Evolutionary conservation across 169 alveolate genomes (phyloP), one percentile per base, ranked within the genome.

Genomic region (Plasmodium adleri): DNA sequence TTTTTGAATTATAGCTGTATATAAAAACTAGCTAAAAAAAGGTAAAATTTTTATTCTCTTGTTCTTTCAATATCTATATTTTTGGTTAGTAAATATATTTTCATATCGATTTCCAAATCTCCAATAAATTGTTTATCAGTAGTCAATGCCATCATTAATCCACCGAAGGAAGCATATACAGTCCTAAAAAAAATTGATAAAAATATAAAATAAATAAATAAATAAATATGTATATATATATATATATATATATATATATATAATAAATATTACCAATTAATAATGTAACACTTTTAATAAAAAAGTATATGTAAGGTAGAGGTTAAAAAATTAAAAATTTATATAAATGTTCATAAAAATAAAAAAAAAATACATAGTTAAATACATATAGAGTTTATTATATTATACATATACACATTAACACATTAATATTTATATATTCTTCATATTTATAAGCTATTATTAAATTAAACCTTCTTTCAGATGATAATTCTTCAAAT

Each of bases 91-190:
- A 96, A 92, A 76, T 95, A 96, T n/a, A 96, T 89, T 68, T 97
- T 88, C 98, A 96, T 96, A 72, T 96, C 98, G 22, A 96, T 80
- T 63, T 96, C 97, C 22, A 96, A 88, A 85, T 96, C 98, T 15
- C 97, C 97, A 8, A 96, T 94, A 45, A 96, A 96, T 85, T 96
- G 97, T 86, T 96, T 96, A 88, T 96, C 98, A 6, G 98, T 98
- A 17, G 98, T 96, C 67, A 96, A 87, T 1, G 98, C 94, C 98
- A 96, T 95, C 70, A 96, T 90, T 39, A 96, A 94, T 17, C 98
- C 98, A 32, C 98, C 98, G 66, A 96, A 96, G 12, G 98, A 96
- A 15, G 97, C 98, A 73, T 93, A 95, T 13, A 95, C 85, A 7
- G 95, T 93, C 72, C 97, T 94, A 17, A 6, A 28, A 88, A 74